Base-by-base conservation (phyloP, 257 asterid genomes). In the Verbascum thapsus region DNA sequence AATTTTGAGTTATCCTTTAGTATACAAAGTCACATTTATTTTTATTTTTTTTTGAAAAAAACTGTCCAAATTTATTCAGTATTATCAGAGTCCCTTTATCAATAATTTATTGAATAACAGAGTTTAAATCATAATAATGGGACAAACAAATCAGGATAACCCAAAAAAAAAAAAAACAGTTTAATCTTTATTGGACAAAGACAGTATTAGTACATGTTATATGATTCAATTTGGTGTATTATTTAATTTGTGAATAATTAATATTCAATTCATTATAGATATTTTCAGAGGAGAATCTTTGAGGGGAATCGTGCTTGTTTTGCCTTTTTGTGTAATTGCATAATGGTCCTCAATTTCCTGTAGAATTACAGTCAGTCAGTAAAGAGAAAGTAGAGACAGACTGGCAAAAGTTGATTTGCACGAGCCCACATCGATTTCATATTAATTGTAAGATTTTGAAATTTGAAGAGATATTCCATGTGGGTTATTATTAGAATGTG, bases 401-500 rank as follows among this genome's bases (percentile, higher is more conserved):
- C 44, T 59, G 73, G 53, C 73, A 52, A 54, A 65, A 42, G 56
- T 58, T 42, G 72, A 76, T 71, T 68, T 42, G 66, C 51, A 43
- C 48, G 77, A 67, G 77, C 81, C 81, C 74, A 61, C 70, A 41
- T 56, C 10, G 77, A 76, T 76, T 54, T 71, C n/a, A n/a, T n/a
- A n/a, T 66, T 44, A 41, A 39, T 68, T 50, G 40, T 57, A 19
- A 39, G 13, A 17, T 45, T 40, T 66, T 72, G 59, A 41, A 40
- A 43, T 34, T 61, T 60, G 58, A 42, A 26, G 32, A 26, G 32
- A 26, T 26, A 26, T 26, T 26, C 32, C 32, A 26, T 26, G 32
- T 5, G 32, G 32, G 32, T 26, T 26, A 26, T 26, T 26, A 26
- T 26, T 26, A 26, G 3, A 26, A 26, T 26, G 32, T 5, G 32